These are phyloP conservation scores for Grigorovia jiainica DNA, from an alignment of 805 yeast species.

Conservation along the genomic window DNA sequence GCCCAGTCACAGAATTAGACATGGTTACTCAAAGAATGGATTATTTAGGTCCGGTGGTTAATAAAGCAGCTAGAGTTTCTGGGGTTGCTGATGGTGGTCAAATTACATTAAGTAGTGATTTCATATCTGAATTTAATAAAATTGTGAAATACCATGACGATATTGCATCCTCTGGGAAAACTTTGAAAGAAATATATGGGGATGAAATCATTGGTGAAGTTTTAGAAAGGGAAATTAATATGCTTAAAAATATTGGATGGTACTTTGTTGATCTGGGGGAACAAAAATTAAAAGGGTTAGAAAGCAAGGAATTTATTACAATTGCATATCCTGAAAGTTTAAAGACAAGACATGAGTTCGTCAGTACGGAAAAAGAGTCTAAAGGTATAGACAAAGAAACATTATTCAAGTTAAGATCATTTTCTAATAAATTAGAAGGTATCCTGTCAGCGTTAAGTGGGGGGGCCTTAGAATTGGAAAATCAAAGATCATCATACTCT, in stretches of 20 bases:
- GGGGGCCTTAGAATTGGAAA: slow-evolving; percentile 20
- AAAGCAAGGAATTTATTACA: slow-evolving; percentile 82
- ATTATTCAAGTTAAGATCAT: slow-evolving; percentile 42
- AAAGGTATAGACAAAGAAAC: slow-evolving; percentile 30
- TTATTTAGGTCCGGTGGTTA: slow-evolving; percentile 97
- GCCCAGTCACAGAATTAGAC: slow-evolving; percentile 92
- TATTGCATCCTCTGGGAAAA: slow-evolving; percentile 20
- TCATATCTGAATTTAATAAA: slow-evolving; percentile 58
- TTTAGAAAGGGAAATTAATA: slow-evolving; percentile 54
- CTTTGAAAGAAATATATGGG: slow-evolving; percentile 35
- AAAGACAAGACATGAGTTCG: slow-evolving; percentile 46
- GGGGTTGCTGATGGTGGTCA: slow-evolving; percentile 99
- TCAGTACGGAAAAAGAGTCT: slow-evolving; percentile 25
- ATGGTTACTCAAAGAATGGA: slow-evolving; percentile 96
- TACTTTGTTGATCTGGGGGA: slow-evolving; percentile 66
- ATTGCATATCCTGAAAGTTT: slow-evolving; percentile 63
- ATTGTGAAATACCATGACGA: slow-evolving; percentile 35
- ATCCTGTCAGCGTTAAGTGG: slow-evolving; percentile 44
- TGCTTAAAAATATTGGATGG: slow-evolving; percentile 63
- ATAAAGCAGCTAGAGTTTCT: slow-evolving; percentile 85
- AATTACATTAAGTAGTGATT: slow-evolving; percentile 77
- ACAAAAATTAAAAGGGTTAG: slow-evolving; percentile 84
- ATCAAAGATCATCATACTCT: slow-evolving; percentile 1
- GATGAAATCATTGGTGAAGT: slow-evolving; percentile 42
- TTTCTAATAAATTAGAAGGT: slow-evolving; percentile 50